phyloP scores from a whole-genome alignment of 2,329 filamentous ascomycete species.

The Alternaria arbusti region DNA sequence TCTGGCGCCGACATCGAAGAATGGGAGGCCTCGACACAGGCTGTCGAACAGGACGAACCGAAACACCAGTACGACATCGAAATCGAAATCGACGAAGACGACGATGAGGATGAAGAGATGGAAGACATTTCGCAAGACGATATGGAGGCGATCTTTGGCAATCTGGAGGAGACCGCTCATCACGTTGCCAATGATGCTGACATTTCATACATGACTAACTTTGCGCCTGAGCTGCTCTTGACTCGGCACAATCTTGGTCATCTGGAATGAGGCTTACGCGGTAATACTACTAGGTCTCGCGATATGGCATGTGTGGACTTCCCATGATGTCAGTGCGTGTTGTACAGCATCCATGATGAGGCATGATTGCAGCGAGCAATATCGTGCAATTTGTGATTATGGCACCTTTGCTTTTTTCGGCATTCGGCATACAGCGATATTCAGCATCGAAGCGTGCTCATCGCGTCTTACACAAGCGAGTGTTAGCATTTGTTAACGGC shows the following conservation, averaged over 20 bases:
- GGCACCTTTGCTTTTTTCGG: background rate
- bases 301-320: background rate
- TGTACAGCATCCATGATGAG: background rate
- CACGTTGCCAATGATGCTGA: conserved; percentile 13
- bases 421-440: background rate
- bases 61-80: background rate
- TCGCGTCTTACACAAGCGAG: background rate
- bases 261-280: background rate
- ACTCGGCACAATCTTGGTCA: conserved; percentile 13
- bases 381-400: background rate
- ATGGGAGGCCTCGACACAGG: conserved; percentile 9
- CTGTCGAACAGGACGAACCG: background rate
- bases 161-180: conserved; percentile 16
- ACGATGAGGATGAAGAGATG: conserved; percentile 17
- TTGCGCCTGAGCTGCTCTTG: conserved; percentile 25
- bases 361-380: background rate
- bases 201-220: conserved; percentile 26
- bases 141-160: conserved; percentile 16
- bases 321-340: background rate
- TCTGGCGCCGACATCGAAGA: conserved; percentile 15
- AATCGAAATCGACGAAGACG: conserved; percentile 3
- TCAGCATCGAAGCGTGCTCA: background rate
- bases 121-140: conserved; percentile 18
- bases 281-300: background rate
- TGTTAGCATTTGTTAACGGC: background rate